Evolutionary conservation across 1,284 basidiomycete genomes (phyloP).

Genomic region (Fomitiporia mediterranea): DNA sequence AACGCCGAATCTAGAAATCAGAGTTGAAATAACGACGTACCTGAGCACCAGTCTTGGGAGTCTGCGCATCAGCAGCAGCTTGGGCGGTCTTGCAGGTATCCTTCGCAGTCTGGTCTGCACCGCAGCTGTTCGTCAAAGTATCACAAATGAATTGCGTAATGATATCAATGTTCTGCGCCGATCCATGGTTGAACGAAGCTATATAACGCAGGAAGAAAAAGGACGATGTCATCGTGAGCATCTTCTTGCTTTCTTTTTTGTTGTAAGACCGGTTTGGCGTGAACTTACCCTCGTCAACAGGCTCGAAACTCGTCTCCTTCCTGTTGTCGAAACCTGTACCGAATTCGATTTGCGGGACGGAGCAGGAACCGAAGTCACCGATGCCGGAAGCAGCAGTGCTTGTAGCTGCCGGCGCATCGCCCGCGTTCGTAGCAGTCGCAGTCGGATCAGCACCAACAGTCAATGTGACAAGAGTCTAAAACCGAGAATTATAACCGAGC

Average conservation of each 20-base stretch:
- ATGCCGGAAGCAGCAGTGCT: constrained; percentile 28
- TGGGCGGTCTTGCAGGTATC: constrained; percentile 42
- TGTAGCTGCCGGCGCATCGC: constrained; percentile 23
- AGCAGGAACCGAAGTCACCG: constrained; percentile 55
- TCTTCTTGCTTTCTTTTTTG: too few relatives aligned
- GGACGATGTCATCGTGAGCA: constrained; percentile 12
- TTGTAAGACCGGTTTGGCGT: too few relatives aligned
- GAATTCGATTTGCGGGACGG: constrained; percentile 56
- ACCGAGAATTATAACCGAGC: not conserved
- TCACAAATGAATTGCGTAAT: constrained; percentile 56
- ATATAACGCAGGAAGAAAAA: constrained; percentile 21
- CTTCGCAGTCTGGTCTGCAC: constrained; percentile 46
- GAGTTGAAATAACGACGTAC: not conserved
- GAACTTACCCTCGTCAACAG: constrained; percentile 37
- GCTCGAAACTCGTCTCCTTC: constrained; percentile 53
- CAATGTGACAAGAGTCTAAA: constrained; percentile 20
- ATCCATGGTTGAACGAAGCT: constrained; percentile 50
- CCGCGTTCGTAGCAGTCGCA: constrained; percentile 16
- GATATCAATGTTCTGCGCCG: constrained; percentile 47
- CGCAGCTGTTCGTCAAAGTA: constrained; percentile 45
- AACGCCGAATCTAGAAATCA: too few relatives aligned
- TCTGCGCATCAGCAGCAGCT: constrained; percentile 37
- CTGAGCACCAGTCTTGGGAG: constrained; percentile 43
- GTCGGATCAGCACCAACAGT: constrained; percentile 10
- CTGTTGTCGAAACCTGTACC: constrained; percentile 53